Base-by-base conservation (phyloP, 768 basidiomycete genomes). In the Zangia roseola region DNA sequence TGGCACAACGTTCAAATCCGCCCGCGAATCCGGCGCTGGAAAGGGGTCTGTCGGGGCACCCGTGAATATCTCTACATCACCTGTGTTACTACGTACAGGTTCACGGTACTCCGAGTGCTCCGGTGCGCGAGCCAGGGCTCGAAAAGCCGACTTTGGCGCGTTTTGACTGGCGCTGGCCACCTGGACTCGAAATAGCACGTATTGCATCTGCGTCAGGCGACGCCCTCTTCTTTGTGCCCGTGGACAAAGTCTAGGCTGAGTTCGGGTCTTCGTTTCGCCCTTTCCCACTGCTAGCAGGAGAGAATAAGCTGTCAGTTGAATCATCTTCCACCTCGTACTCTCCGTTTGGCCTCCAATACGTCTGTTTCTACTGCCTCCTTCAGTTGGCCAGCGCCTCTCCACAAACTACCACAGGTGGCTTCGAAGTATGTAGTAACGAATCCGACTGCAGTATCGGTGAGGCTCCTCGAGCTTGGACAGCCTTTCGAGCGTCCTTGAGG, bases 401-500 rank as follows among this genome's bases (percentile, higher is more conserved):
- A 30, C 17, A 17, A 6, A 16, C 47, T 21, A 40, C 10, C 5
- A 24, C 21, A 44, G 39, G 36, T 4, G 41, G 45, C 10, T 47
- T 26, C 20, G 23, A 28, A 20, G 45, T 31, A 28, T 17, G 17
- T n/a, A 30, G 28, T 6, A 26, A 49, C 9, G 40, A 47, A 45
- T 45, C 39, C 4, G 30, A 12, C 21, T 19, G 51, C 43, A 44
- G 28, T 53, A 49, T 24, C 44, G 54, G 23, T 56, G 65, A 54
- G 59, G 16, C 70, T 50, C 64, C 66, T 40, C 68, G 55, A n/a
- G 39, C 26, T 14, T 43, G 47, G 40, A 34, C 42, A 8, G 44
- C 57, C 72, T 38, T 57, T 41, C 73, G 71, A 42, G 80, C 80
- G 58, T 72, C 69, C 61, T 82, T 82, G 67, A 82, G 68, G 2